Conservation (phyloP, 2,329 filamentous ascomycete genomes). For the Ophiocordyceps camponoti-saundersi region DNA sequence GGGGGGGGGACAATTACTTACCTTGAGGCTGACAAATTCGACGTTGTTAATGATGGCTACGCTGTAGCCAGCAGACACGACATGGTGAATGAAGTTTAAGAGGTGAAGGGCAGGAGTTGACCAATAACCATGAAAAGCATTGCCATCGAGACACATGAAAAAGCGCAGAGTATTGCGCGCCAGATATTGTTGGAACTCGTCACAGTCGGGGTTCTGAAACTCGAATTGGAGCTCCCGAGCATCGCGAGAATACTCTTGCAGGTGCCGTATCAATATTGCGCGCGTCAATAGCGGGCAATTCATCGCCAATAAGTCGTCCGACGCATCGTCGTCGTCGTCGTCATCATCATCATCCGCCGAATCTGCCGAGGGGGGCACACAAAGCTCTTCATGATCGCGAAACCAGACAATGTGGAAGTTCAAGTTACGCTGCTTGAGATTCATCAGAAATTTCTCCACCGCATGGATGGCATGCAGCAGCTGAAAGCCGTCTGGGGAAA, state of each 20-base stretch:
- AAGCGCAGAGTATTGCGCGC: constrained; percentile 40
- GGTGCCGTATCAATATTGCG: constrained; percentile 46
- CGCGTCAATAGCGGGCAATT: constrained; percentile 44
- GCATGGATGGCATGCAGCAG: constrained; percentile 53
- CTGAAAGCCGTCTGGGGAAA: constrained; percentile 40
- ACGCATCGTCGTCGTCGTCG: background rate
- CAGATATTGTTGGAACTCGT: constrained; percentile 38
- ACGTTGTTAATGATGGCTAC: constrained; percentile 47
- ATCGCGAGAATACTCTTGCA: constrained; percentile 14
- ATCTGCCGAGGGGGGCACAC: constrained; percentile 35
- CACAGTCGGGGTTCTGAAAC: constrained; percentile 23
- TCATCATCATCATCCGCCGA: constrained; percentile 2
- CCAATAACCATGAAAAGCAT: constrained; percentile 8
- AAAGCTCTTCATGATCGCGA: constrained; percentile 33
- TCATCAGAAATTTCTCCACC: constrained; percentile 47
- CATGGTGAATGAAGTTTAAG: constrained; percentile 24
- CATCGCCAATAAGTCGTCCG: constrained; percentile 4
- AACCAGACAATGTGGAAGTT: constrained; percentile 60
- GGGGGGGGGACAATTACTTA: constrained; percentile 9
- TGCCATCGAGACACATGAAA: constrained; percentile 50
- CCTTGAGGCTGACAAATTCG: constrained; percentile 47
- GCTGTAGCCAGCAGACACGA: constrained; percentile 39
- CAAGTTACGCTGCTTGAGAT: constrained; percentile 45
- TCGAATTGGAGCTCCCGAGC: constrained; percentile 18
- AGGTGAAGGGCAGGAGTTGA: constrained; percentile 11